A percentile compares a stretch with the other conserved stretches of the same genome.
These are phyloP conservation scores for Fusarium albidum DNA, from an alignment of 2,329 filamentous ascomycete genomes.

Conservation along the genomic window DNA sequence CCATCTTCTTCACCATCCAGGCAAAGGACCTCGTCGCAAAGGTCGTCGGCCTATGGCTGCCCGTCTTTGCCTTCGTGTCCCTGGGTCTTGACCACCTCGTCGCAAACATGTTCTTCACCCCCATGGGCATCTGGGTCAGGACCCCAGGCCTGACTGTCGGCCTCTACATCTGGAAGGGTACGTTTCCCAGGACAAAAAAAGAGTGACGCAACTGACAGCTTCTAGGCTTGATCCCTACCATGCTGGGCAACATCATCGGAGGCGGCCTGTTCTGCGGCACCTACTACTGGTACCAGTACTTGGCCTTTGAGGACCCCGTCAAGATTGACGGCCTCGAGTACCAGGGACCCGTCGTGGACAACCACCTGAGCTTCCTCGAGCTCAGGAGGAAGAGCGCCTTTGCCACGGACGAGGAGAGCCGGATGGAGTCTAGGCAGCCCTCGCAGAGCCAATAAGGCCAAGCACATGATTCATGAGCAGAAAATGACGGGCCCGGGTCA, in stretches of 20 bases:
- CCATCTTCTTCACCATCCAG: constrained; percentile 56
- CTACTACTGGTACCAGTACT: constrained; percentile 41
- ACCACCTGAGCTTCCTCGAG: constrained; percentile 12
- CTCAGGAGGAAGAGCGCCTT: constrained; percentile 1
- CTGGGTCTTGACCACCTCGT: constrained; percentile 64
- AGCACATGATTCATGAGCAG: neutral
- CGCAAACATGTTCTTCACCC: constrained; percentile 64
- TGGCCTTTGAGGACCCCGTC: constrained; percentile 20
- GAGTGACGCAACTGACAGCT: constrained; percentile 4
- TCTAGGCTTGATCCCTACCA: constrained; percentile 55
- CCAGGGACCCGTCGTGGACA: constrained; percentile 10
- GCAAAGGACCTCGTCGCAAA: constrained; percentile 61
- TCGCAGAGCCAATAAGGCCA: neutral
- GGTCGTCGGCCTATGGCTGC: constrained; percentile 64
- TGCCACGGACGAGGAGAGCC: constrained; percentile 30
- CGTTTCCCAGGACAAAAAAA: neutral
- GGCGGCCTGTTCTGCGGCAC: constrained; percentile 60
- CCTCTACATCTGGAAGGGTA: constrained; percentile 65
- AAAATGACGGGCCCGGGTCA: neutral
- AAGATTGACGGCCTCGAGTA: constrained; percentile 23
- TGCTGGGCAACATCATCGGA: constrained; percentile 62
- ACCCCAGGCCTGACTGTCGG: constrained; percentile 54
- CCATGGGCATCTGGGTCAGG: constrained; percentile 58
- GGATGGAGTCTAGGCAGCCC: constrained; percentile 9
- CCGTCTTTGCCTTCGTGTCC: constrained; percentile 62